Conservation (phyloP, 768 basidiomycete species). For the Serendipita indica region DNA sequence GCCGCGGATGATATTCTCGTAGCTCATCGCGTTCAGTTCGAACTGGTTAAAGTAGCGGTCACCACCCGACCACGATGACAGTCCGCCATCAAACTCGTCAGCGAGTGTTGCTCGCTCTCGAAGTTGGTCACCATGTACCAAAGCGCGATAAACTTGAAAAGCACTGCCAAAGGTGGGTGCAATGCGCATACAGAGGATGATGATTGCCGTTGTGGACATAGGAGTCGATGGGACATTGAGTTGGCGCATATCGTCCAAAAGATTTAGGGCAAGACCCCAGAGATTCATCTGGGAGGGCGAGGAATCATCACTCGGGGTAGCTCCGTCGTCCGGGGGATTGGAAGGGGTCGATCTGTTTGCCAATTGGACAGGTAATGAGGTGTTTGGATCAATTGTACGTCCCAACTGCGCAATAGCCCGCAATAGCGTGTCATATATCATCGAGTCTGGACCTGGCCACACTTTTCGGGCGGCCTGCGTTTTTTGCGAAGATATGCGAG, state of each 20-base stretch:
- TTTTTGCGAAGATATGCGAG: background rate
- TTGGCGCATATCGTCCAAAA: constrained; percentile 53
- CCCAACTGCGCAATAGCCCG: constrained; percentile 15
- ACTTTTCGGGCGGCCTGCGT: background rate
- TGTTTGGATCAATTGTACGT: background rate
- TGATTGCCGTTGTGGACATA: constrained; percentile 33
- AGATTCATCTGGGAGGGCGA: background rate
- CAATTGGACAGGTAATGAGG: background rate
- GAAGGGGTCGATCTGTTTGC: background rate
- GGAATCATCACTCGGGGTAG: background rate
- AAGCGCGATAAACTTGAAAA: constrained; percentile 39
- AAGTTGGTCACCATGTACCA: constrained; percentile 22
- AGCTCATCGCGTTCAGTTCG: constrained; percentile 42
- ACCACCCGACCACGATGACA: background rate
- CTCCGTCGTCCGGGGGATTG: background rate
- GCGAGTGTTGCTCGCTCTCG: constrained; percentile 15
- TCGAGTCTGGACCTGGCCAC: constrained; percentile 24
- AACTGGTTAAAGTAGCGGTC: constrained; percentile 21
- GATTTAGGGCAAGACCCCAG: constrained; percentile 25
- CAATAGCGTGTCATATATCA: constrained; percentile 35
- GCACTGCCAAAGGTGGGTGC: constrained; percentile 42
- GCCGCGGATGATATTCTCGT: constrained; percentile 44
- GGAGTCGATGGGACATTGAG: constrained; percentile 35
- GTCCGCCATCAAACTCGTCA: background rate
- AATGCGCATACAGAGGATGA: constrained; percentile 55